Percentiles rank a stretch among this genome's conserved stretches.
Conservation (phyloP, 2,329 filamentous ascomycete genomes). For the Microcyclosporella mali region DNA sequence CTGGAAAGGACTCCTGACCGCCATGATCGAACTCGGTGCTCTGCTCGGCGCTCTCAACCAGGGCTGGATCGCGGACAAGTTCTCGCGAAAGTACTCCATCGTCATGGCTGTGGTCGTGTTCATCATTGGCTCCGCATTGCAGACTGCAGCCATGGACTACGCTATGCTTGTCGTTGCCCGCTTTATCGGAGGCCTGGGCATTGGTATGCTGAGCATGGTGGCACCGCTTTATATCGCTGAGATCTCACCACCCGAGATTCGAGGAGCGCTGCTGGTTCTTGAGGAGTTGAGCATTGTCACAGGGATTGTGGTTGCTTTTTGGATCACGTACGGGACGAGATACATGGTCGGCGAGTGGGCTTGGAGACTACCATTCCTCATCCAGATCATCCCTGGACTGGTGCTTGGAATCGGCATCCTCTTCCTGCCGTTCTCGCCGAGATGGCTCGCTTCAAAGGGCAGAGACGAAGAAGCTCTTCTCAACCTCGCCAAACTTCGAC, state of each 20-base stretch:
- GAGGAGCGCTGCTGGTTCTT: conserved; percentile 42
- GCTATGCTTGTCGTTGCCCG: conserved; percentile 29
- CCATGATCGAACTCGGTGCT: conserved; percentile 39
- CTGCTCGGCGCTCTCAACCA: conserved; percentile 32
- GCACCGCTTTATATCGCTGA: conserved; percentile 68
- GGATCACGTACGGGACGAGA: conserved; percentile 51
- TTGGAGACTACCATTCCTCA: conserved; percentile 44
- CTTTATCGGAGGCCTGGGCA: conserved; percentile 29
- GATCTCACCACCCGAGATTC: conserved; percentile 56
- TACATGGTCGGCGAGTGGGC: conserved; percentile 42
- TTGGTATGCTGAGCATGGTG: conserved; percentile 32
- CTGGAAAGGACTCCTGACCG: conserved; percentile 55
- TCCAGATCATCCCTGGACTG: conserved; percentile 39
- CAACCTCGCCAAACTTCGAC: conserved; percentile 27
- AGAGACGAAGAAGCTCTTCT: conserved; percentile 28
- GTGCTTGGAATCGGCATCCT: conserved; percentile 29
- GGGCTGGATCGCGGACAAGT: conserved; percentile 36
- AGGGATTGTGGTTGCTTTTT: conserved; percentile 48
- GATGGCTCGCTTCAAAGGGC: conserved; percentile 30
- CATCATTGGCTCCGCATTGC: conserved; percentile 42
- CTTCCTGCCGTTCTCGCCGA: conserved; percentile 31
- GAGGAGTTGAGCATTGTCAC: conserved; percentile 44
- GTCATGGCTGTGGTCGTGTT: conserved; percentile 36
- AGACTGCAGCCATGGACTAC: conserved; percentile 27
- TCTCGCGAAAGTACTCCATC: conserved; percentile 41